phyloP scores from a whole-genome alignment of 2,329 filamentous ascomycete species.

The Epicoccum sorghinum region DNA sequence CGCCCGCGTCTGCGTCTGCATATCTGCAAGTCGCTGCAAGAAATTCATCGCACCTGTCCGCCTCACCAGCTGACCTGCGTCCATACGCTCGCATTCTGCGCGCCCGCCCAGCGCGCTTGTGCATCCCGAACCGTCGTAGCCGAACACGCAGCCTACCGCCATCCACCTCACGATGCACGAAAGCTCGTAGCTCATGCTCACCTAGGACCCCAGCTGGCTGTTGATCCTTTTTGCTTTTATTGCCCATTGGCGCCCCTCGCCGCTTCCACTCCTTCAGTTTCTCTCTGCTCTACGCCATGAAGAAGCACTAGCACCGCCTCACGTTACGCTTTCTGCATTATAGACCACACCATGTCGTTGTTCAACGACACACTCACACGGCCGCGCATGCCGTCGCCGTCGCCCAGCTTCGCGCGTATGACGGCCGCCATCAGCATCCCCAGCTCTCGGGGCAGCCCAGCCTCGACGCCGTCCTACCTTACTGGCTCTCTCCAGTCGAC shows the following conservation, averaged over 20 bases:
- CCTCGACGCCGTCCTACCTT: conserved; percentile 47
- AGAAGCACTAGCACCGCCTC: conserved; percentile 28
- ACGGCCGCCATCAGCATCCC: conserved; percentile 44
- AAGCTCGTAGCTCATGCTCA: conserved; percentile 31
- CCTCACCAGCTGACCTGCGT: conserved; percentile 34
- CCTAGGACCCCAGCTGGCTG: conserved; percentile 34
- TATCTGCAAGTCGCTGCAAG: conserved; percentile 18
- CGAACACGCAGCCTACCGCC: conserved; percentile 25
- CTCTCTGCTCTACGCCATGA: conserved; percentile 33
- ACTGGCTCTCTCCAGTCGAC: conserved; percentile 71
- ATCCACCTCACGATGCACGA: conserved; percentile 39
- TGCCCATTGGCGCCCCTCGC: conserved; percentile 32
- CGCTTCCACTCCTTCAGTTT: conserved; percentile 24
- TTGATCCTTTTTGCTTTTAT: conserved; percentile 36
- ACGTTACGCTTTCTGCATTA: conserved; percentile 17
- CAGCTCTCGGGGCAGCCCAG: conserved; percentile 49
- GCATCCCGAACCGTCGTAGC: conserved; percentile 31
- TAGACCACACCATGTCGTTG: conserved; percentile 30
- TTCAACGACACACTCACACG: conserved; percentile 37
- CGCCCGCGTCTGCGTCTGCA: conserved; percentile 10
- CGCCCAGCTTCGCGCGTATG: conserved; percentile 38
- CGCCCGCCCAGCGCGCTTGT: conserved; percentile 41
- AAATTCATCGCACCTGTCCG: conserved; percentile 20
- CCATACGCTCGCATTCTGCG: conserved; percentile 17
- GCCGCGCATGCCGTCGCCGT: conserved; percentile 43